Evolutionary conservation across 306 rosid genomes (phyloP).

Genomic region (Geum urbanum): DNA sequence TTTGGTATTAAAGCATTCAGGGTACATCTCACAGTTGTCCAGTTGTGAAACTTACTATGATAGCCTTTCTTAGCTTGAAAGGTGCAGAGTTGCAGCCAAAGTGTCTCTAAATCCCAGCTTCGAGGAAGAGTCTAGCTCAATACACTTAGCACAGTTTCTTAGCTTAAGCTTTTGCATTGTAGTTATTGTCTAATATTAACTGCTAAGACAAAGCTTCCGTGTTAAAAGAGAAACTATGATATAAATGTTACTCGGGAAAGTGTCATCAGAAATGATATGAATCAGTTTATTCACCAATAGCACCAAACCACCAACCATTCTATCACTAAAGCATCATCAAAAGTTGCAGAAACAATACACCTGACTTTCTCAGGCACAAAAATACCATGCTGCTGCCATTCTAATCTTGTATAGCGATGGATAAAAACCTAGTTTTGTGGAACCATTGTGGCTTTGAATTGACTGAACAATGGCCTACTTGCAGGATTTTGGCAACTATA

Average conservation of each 20-base stretch:
- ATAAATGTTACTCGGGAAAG: not conserved
- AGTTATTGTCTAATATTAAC: not conserved
- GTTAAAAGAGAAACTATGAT: not conserved
- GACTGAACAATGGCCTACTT: conserved; percentile 41
- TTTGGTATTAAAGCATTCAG: not conserved
- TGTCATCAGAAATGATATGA: not conserved
- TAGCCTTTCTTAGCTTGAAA: not conserved
- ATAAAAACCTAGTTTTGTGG: conserved; percentile 18
- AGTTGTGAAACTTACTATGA: not conserved
- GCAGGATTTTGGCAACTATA: conserved; percentile 34
- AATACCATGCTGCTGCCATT: not conserved
- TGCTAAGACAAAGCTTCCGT: not conserved
- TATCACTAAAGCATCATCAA: conserved; percentile 1
- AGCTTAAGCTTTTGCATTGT: not conserved
- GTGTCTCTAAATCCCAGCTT: not conserved
- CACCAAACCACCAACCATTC: not conserved
- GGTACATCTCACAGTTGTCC: not conserved
- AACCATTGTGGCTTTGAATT: conserved; percentile 25
- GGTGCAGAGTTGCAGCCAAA: not conserved
- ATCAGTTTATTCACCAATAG: not conserved
- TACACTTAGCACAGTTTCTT: not conserved
- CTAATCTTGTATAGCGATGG: not conserved
- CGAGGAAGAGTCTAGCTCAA: not conserved
- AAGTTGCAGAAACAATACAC: not conserved
- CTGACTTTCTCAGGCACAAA: not conserved